A percentile compares a stretch with the other conserved stretches of the same genome.
These are phyloP conservation scores for Pythium scleroteichum DNA, from an alignment of 352 stramenopile genomes.

Conservation along the genomic window DNA sequence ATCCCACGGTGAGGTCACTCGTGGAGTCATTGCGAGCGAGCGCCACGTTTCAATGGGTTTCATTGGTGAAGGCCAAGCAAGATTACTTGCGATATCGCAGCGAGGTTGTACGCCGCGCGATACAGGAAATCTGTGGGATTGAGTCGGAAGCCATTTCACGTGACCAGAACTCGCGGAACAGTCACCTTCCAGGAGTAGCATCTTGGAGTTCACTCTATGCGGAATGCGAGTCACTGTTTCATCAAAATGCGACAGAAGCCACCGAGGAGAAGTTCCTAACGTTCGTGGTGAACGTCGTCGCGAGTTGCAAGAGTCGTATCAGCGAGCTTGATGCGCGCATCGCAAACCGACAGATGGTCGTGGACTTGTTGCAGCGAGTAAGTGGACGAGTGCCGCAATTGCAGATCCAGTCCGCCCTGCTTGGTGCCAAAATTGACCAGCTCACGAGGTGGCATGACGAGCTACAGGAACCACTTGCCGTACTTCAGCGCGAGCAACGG, in stretches of 20 bases:
- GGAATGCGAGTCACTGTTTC: background rate
- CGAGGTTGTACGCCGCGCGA: constrained; percentile 8
- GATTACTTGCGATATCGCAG: constrained; percentile 6
- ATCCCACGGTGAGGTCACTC: background rate
- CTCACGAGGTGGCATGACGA: constrained; percentile 18
- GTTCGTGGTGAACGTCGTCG: constrained; percentile 15
- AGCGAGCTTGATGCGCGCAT: background rate
- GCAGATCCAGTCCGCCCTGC: background rate
- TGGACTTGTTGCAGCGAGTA: background rate
- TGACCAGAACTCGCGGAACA: no score
- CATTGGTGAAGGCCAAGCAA: background rate
- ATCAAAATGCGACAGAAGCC: background rate
- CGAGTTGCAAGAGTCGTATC: constrained; percentile 2
- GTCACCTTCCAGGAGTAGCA: background rate
- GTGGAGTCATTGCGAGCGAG: constrained; percentile 14
- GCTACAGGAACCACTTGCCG: constrained; percentile 1
- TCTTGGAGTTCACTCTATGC: background rate
- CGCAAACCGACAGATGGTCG: background rate
- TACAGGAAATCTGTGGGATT: background rate
- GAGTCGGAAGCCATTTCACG: no score
- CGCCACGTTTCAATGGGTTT: constrained; percentile 22
- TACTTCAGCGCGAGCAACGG: background rate
- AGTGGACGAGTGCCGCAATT: constrained; percentile 7
- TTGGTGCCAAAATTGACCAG: constrained; percentile 1
- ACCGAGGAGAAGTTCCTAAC: constrained; percentile 12